Evolutionary conservation across 768 basidiomycete genomes (phyloP), one percentile per base, ranked within the genome.

Genomic region (Lyophyllum semitale): DNA sequence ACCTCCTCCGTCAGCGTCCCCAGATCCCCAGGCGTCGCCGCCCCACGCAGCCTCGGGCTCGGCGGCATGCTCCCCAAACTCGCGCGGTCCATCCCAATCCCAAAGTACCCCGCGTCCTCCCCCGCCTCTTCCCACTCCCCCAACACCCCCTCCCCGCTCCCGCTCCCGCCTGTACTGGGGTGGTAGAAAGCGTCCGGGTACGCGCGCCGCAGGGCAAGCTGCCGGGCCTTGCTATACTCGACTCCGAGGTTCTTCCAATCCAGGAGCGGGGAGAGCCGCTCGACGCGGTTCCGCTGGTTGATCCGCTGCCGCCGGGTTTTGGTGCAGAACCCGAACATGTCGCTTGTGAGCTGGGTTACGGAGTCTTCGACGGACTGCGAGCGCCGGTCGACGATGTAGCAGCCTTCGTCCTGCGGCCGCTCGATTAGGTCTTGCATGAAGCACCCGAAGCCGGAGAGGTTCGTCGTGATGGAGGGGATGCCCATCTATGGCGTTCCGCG

Each of bases 351-450:
- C 67, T 89, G 88, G 73, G 80, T 87, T 64, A 96, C 92, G 2
- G 93, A 91, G 46, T 97, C 94, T 63, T 98, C 95, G 44, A 96
- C 84, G 17, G 89, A 91, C 66, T 93, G 86, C 73, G 83, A 82
- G 48, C 96, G 85, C 37, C 97, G 84, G 68, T 98, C 96, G 62
- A 98, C 87, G 68, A 98, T 98, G 72, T 97, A 98, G 76, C 92
- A 93, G 0, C 95, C 95, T 71, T 98, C 95, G 51, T 96, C 95
- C 58, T 93, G 85, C 0, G 95, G 94, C 13, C 85, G 84, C 61
- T 99, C 96, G 62, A 99, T 95, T 23, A 98, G 79, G 67, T 99
- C 97, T 71, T 96, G 93, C 92, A 98, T 95, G 78, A 97, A 98
- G 69, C 91, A 94, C 6, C 97, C 97, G 61, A 98, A 98, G 35